A percentile compares a stretch with the other conserved stretches of the same genome.
Evolutionary conservation across 495 filamentous ascomycete species (phyloP).

Genomic region (Hamigera avellanea): DNA sequence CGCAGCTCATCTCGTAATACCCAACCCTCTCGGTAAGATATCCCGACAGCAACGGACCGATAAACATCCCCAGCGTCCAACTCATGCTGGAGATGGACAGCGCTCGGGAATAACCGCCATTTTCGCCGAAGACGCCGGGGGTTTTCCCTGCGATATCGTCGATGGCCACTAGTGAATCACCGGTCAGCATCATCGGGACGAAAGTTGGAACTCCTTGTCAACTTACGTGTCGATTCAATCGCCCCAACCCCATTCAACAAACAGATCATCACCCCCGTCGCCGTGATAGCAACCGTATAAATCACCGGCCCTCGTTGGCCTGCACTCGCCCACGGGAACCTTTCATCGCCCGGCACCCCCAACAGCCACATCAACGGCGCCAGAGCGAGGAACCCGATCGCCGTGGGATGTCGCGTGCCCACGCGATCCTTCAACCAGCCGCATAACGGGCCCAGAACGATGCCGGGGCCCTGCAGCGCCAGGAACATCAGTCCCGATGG

Average conservation of each 20-base stretch:
- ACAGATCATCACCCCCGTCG: constrained; percentile 6
- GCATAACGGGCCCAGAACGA: constrained; percentile 11
- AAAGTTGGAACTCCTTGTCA: not conserved
- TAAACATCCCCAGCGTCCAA: constrained; percentile 16
- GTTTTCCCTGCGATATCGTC: constrained; percentile 10
- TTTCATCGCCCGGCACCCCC: constrained; percentile 11
- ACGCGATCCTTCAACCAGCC: constrained; percentile 19
- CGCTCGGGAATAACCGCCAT: constrained; percentile 19
- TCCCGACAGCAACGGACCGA: constrained; percentile 22
- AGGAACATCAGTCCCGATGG: constrained; percentile 13
- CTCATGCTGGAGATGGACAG: constrained; percentile 18
- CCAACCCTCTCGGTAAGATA: constrained; percentile 15
- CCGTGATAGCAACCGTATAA: constrained; percentile 5
- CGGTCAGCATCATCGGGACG: too few species aligned
- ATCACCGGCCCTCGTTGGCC: constrained; percentile 4
- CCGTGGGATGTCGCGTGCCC: constrained; percentile 11
- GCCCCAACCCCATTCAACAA: constrained; percentile 14
- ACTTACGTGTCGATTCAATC: constrained; percentile 15
- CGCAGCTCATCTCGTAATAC: constrained; percentile 17
- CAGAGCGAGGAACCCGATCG: constrained; percentile 8
- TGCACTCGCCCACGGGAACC: constrained; percentile 9
- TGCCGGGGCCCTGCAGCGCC: constrained; percentile 9
- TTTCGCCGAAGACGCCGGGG: constrained; percentile 12
- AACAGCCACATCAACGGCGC: constrained; percentile 11
- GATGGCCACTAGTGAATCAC: constrained; percentile 6